Conservation (phyloP, 139 green algal genomes). For the Ettlia oleoabundans region DNA sequence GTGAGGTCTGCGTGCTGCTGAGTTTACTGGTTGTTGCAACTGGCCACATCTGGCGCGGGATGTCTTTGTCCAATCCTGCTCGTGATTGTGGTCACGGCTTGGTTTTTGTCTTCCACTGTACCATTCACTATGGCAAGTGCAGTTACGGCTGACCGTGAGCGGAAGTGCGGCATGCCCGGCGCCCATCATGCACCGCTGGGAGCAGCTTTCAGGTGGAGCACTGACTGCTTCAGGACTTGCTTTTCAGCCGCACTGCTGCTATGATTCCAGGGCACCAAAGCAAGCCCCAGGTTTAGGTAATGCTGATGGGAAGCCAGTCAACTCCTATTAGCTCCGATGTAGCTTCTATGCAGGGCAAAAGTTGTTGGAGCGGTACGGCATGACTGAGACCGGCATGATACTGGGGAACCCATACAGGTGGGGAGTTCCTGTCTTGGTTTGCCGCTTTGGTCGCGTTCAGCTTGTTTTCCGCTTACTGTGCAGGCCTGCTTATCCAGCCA, state of each 20-base stretch:
- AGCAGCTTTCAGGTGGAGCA: conserved; percentile 49
- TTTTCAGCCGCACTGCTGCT: not conserved
- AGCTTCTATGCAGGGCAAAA: conserved; percentile 45
- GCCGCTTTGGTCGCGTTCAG: no score
- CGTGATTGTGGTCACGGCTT: not conserved
- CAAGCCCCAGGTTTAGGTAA: no score
- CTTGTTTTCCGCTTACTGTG: no score
- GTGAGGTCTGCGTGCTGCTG: conserved; percentile 45
- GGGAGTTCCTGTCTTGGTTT: no score
- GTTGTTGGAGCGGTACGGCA: conserved; percentile 97
- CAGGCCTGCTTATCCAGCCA: no score
- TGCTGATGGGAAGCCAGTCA: no score
- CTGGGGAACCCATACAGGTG: conserved; percentile 85
- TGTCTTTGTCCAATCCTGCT: no score
- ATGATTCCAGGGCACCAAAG: no score
- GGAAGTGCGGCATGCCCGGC: conserved; percentile 91
- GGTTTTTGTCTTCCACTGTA: not conserved
- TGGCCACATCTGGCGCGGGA: no score
- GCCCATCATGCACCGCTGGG: conserved; percentile 79
- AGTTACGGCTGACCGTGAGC: conserved; percentile 82
- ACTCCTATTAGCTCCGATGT: no score
- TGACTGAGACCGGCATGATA: conserved; percentile 98
- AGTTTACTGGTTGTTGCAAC: no score
- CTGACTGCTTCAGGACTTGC: not conserved
- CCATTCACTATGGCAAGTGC: no score